Conservation (phyloP, 148 eudicot genomes). For the Nepenthes mirabilis region DNA sequence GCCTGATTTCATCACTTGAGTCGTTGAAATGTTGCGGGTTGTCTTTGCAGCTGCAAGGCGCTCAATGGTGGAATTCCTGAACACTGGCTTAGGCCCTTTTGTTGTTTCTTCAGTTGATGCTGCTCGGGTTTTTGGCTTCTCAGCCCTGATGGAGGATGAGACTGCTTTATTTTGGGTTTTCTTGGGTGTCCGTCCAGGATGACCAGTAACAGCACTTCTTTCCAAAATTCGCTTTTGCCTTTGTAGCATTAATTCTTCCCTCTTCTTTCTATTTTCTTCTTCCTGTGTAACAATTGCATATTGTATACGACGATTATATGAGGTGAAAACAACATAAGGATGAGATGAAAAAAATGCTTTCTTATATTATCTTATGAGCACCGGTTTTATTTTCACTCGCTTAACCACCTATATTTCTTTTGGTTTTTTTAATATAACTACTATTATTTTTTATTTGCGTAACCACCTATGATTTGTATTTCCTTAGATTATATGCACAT, state of each 20-base stretch:
- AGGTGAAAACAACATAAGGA: background rate
- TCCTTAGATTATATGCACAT: no score
- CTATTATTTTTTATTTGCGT: no score
- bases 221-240: slow-evolving; percentile 77
- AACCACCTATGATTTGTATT: no score
- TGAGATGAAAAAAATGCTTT: background rate
- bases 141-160: slow-evolving; percentile 11
- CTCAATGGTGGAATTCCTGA: slow-evolving; percentile 66
- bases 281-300: slow-evolving; percentile 28
- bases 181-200: slow-evolving; percentile 13
- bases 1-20: slow-evolving; percentile 18
- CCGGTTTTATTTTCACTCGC: no score
- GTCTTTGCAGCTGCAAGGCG: slow-evolving; percentile 58
- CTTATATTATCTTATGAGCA: no score
- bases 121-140: slow-evolving; percentile 21
- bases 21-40: slow-evolving; percentile 22
- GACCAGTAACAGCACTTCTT: slow-evolving; percentile 38
- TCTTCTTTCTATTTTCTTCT: slow-evolving; percentile 59
- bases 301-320: background rate
- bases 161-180: slow-evolving; percentile 20
- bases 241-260: slow-evolving; percentile 40
- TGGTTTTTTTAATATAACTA: no score
- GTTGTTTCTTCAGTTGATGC: slow-evolving; percentile 20
- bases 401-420: no score
- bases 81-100: slow-evolving; percentile 32